These are phyloP conservation scores for Hamamelis virginiana DNA, from an alignment of 164 flowering plant genomes.

Conservation along the genomic window DNA sequence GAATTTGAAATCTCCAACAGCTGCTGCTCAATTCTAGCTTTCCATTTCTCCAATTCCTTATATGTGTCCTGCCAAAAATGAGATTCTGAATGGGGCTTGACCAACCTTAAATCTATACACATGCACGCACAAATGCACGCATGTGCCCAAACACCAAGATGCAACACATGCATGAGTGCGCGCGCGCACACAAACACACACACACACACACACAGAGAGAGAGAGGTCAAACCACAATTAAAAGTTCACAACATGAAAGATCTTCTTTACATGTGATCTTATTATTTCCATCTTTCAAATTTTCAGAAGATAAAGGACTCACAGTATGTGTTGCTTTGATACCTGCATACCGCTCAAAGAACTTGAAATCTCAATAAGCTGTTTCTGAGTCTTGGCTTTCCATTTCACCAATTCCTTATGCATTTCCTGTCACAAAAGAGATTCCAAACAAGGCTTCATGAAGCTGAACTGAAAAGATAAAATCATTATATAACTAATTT, in stretches of 20 bases:
- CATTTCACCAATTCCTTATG: constrained; percentile 23
- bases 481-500: neutral
- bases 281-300: neutral
- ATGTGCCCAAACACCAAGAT: neutral
- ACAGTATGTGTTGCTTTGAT: neutral
- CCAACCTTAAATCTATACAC: neutral
- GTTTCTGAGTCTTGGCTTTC: constrained; percentile 28
- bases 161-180: too few relatives aligned
- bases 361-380: constrained; percentile 27
- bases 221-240: too few relatives aligned
- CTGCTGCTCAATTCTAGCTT: constrained; percentile 30
- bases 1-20: constrained; percentile 28
- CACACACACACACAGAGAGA: too few relatives aligned
- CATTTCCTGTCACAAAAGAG: constrained; percentile 15
- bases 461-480: neutral
- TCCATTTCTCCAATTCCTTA: constrained; percentile 29
- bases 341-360: constrained; percentile 38
- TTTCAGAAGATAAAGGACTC: neutral
- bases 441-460: neutral
- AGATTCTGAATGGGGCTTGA: neutral
- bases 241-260: neutral
- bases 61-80: constrained; percentile 21
- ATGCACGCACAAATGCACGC: too few relatives aligned
- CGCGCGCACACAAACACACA: neutral
- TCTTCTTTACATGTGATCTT: neutral